Base-by-base conservation (phyloP, 257 asterid species). In the Salvia miltiorrhiza region DNA sequence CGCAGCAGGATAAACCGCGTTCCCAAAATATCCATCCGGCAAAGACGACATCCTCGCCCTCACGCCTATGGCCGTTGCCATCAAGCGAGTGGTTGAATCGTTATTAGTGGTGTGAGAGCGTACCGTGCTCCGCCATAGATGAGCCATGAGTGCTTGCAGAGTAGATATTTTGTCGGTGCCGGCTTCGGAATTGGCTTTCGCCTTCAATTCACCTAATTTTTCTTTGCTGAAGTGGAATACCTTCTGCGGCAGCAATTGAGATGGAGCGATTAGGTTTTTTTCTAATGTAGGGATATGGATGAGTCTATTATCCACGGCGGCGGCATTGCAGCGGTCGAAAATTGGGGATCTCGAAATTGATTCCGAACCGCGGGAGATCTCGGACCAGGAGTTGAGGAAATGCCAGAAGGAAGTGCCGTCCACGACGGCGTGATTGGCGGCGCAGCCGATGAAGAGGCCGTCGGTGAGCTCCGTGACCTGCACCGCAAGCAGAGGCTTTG, bases 361-460 rank as follows among this genome's bases (percentile, higher is more conserved):
- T 33, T 33, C 39, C 1, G 9, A 16, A 3, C 86, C 90, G 0
- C 74, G 76, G 0, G 79, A 70, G 0, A 84, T 75, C 28, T 84
- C 83, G 0, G 83, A 66, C 85, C 85, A 59, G 3, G 47, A n/a
- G 16, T 63, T 37, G 37, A 63, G 5, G 33, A 44, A 26, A 14
- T 43, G 83, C 87, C 84, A 85, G 63, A 85, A 82, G 1, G 81
- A 77, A 0, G 66, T 48, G 1, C 82, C 86, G 11, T 85, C 90
- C 0, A 9, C 65, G 2, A 76, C 44, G 3, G 33, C 35, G 35
- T 82, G 90, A 47, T 78, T 82, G 9, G 72, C 74, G 0, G 83
- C 24, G 63, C 74, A 72, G 1, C 72, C 84, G 1, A 85, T 63
- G 45, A 85, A 85, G 40, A 48, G 33, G 5, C 88, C 86, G 12